phyloP scores from a whole-genome alignment of 1,284 basidiomycete species.

The Trametes sp. region DNA sequence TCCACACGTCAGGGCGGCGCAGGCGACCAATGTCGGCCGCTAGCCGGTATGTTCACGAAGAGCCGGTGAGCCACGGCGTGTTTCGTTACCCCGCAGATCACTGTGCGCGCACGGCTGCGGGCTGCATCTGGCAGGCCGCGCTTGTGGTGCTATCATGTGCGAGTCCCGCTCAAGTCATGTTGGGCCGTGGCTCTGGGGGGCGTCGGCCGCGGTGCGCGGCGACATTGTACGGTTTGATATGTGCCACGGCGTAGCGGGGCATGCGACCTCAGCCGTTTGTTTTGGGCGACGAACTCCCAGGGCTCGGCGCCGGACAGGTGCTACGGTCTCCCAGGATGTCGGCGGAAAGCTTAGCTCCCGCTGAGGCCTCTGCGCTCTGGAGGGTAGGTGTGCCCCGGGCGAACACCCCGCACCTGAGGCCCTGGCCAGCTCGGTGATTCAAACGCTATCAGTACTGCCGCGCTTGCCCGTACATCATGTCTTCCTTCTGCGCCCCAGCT shows the following conservation, averaged over 20 bases:
- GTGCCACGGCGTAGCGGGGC: constrained; percentile 3
- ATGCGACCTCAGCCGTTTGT: constrained; percentile 3
- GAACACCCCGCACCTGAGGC: constrained; percentile 1
- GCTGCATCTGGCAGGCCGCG: background rate
- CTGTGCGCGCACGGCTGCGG: background rate
- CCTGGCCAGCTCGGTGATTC: constrained; percentile 5
- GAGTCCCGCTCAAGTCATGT: background rate
- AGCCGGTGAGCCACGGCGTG: constrained; percentile 4
- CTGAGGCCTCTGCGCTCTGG: background rate
- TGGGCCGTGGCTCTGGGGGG: background rate
- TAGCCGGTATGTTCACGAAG: background rate
- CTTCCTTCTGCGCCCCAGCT: background rate
- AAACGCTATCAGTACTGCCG: constrained; percentile 17
- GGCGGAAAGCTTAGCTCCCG: background rate
- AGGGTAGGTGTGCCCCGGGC: constrained; percentile 7
- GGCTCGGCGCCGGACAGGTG: background rate
- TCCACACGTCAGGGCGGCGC: background rate
- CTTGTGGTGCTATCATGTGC: constrained; percentile 5
- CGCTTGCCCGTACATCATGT: background rate
- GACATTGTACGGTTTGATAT: constrained; percentile 9
- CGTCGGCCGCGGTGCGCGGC: constrained; percentile 1
- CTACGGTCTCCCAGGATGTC: background rate
- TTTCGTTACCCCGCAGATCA: constrained; percentile 10
- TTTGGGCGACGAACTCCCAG: constrained; percentile 5
- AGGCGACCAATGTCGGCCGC: constrained; percentile 8